Base-by-base conservation (phyloP, 345 rosid genomes). In the Lenwebbia sp. region DNA sequence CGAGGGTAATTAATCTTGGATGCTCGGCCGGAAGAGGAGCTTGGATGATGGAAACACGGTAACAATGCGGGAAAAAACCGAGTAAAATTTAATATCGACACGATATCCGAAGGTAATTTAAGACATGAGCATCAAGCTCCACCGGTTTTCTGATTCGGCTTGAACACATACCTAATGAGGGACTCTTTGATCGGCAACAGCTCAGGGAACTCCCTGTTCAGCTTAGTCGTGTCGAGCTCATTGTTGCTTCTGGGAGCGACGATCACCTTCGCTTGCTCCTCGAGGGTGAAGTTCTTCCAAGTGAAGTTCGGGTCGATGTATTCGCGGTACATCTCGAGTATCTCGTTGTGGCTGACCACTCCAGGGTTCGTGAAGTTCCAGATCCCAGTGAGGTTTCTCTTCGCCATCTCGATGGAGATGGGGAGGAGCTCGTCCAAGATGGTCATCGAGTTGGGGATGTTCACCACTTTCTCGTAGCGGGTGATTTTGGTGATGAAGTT, bases 381-480 rank as follows among this genome's bases (percentile, higher is more conserved):
- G 85, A 95, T 96, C 81, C 99, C 99, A 21, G 97, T 96, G 83
- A 96, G 95, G 91, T 95, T 95, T 86, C 98, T 94, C 95, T 94
- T 94, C 3, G 99, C 99, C 99, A 96, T 96, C 88, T 96, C 98
- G 26, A 95, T 91, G 74, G 99, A 96, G 85, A 96, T 93, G 0
- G 96, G 99, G 13, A 96, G 96, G 70, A 95, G 94, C 88, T 96
- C 99, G 54, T 96, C 96, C 86, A 96, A 92, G 83, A 96, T 93
- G 6, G 99, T 94, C 99, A 96, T 96, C 1, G 98, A 95, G 92
- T 96, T 96, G 28, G 99, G 99, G 83, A 96, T 96, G 88, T 95
- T 85, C 41, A 96, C 99, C 3, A 96, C 99, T 88, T 95, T 96
- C 37, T 94, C 97, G 10, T 96, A 95, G 49, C 96, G 88, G 58